A percentile compares a stretch with the other conserved stretches of the same genome.
Conservation (phyloP, 306 rosid genomes). For the Mimosa bimucronata region DNA sequence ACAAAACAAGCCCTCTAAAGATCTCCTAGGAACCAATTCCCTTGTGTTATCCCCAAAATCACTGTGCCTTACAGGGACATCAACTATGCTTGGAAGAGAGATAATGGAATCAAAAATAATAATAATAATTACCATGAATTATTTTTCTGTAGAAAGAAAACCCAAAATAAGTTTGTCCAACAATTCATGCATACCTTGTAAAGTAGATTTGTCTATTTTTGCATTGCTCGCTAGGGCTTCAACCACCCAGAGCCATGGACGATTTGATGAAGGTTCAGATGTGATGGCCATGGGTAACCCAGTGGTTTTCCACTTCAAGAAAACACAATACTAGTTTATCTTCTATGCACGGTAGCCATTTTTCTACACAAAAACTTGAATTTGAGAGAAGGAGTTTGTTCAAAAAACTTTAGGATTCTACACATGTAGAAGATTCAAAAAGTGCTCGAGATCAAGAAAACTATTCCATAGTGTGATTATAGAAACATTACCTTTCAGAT, state of each 20-base stretch:
- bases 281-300: conserved; percentile 45
- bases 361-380: neutral
- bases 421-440: too few species aligned
- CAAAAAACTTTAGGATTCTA: too few species aligned
- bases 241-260: conserved; percentile 72
- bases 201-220: conserved; percentile 41
- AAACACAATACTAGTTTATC: neutral
- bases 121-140: neutral
- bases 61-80: conserved; percentile 43
- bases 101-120: neutral
- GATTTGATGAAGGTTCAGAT: conserved; percentile 37
- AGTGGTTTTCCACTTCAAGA: conserved; percentile 22
- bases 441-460: too few species aligned
- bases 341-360: neutral
- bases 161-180: neutral
- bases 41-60: conserved; percentile 44
- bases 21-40: conserved; percentile 71
- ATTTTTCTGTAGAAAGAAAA: neutral
- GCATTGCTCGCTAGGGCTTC: conserved; percentile 62
- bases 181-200: conserved; percentile 48
- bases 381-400: too few species aligned
- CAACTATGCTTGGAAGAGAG: conserved; percentile 49
- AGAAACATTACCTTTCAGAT: too few species aligned
- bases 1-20: conserved; percentile 63
- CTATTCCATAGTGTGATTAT: too few species aligned